phyloP scores from a whole-genome alignment of 331 rosid genomes.

The Phaseolus coccineus region DNA sequence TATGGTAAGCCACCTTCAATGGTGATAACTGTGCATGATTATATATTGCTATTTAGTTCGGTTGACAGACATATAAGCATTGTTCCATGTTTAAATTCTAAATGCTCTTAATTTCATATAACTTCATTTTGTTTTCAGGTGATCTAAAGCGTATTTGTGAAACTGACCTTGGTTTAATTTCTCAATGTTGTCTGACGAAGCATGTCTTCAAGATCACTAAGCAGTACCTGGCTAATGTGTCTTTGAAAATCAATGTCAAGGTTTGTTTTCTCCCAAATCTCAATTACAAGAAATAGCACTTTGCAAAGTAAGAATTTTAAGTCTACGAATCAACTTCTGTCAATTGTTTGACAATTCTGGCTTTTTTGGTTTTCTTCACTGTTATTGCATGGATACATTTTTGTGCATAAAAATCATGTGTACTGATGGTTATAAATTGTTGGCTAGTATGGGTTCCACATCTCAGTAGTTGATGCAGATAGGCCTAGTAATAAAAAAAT shows the following conservation, averaged over 20 bases:
- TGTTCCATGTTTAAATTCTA: conserved; percentile 12
- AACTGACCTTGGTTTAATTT: conserved; percentile 85
- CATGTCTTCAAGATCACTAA: conserved; percentile 85
- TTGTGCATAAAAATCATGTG: neutral
- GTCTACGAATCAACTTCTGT: neutral
- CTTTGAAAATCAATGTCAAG: conserved; percentile 96
- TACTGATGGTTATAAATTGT: neutral
- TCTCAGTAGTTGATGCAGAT: neutral
- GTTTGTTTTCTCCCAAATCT: conserved; percentile 55
- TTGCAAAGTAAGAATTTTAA: neutral
- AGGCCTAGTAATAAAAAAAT: neutral
- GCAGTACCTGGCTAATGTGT: conserved; percentile 87
- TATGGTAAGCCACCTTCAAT: conserved; percentile 61
- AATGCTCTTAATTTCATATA: neutral
- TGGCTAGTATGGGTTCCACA: conserved; percentile 1
- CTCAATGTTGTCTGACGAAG: conserved; percentile 92
- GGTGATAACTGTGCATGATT: conserved; percentile 1
- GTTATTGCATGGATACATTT: conserved; percentile 12
- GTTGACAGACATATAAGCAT: neutral
- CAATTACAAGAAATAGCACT: conserved; percentile 18
- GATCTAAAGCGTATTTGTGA: conserved; percentile 95
- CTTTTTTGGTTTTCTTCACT: neutral
- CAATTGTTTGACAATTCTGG: neutral
- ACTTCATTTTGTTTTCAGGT: conserved; percentile 57
- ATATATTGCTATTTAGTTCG: conserved; percentile 20